Conservation (phyloP, 345 rosid species). For the Gossypium longicalyx region DNA sequence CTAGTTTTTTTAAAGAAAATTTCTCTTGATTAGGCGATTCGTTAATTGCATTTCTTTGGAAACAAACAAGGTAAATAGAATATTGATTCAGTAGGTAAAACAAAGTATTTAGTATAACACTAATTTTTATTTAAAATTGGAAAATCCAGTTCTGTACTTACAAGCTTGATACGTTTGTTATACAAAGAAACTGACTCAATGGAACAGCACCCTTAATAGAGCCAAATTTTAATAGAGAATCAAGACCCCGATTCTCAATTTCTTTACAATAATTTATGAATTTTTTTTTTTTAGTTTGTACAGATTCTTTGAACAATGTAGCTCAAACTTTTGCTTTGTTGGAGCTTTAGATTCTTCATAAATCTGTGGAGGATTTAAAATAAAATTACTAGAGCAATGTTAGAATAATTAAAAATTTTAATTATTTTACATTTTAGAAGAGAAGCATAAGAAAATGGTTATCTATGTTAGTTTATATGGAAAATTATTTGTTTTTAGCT, state of each 20-base stretch:
- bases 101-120: not conserved
- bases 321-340: constrained; percentile 22
- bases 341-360: constrained; percentile 56
- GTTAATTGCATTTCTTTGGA: not conserved
- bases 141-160: constrained; percentile 4
- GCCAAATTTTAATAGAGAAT: not conserved
- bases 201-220: not conserved
- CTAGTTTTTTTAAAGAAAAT: not conserved
- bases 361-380: constrained; percentile 34
- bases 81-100: too few relatives aligned
- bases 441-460: not conserved
- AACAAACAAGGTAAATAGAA: not conserved
- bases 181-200: not conserved
- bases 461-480: not conserved
- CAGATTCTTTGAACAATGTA: not conserved
- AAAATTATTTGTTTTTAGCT: not conserved
- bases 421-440: not conserved
- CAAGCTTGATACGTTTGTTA: not conserved
- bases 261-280: constrained; percentile 6
- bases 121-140: not conserved
- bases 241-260: not conserved
- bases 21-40: not conserved
- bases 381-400: not conserved
- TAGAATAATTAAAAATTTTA: not conserved
- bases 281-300: not conserved